phyloP scores from a whole-genome alignment of 139 green algal genomes.

The Mesotaenium endlicherianum region DNA sequence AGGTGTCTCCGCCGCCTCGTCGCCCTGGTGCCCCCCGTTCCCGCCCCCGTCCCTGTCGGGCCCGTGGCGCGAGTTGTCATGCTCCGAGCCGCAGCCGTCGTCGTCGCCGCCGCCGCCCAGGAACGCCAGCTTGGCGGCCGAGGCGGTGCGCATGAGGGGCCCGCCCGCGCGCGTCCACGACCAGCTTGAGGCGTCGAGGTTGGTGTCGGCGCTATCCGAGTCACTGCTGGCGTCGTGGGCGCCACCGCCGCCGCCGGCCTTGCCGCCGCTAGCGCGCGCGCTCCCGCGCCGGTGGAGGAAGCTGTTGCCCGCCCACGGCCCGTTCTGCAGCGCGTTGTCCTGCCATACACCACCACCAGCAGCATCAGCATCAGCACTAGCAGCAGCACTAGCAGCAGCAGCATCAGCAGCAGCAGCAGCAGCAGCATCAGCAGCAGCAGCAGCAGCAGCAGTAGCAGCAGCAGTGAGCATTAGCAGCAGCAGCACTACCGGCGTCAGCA shows the following conservation, averaged over 20 bases:
- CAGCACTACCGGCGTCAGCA: too few relatives aligned
- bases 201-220: slow-evolving; percentile 30
- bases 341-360: too few relatives aligned
- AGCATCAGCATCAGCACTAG: too few relatives aligned
- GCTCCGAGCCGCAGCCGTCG: background rate
- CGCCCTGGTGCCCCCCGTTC: background rate
- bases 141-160: slow-evolving; percentile 35
- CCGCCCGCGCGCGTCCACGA: slow-evolving; percentile 45
- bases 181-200: background rate
- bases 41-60: background rate
- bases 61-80: too few relatives aligned
- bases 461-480: too few relatives aligned
- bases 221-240: slow-evolving; percentile 28
- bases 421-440: too few relatives aligned
- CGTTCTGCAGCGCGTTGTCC: slow-evolving; percentile 15
- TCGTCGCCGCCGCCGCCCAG: background rate
- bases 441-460: too few relatives aligned
- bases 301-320: background rate
- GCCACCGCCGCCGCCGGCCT: background rate
- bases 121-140: slow-evolving; percentile 4
- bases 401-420: too few relatives aligned
- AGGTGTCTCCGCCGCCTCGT: background rate
- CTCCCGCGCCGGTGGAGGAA: background rate
- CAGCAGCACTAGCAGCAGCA: too few relatives aligned
- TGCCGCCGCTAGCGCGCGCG: too few relatives aligned